These are phyloP conservation scores for Nevesoporus exiguus DNA, from an alignment of 768 basidiomycete species.

Conservation along the genomic window DNA sequence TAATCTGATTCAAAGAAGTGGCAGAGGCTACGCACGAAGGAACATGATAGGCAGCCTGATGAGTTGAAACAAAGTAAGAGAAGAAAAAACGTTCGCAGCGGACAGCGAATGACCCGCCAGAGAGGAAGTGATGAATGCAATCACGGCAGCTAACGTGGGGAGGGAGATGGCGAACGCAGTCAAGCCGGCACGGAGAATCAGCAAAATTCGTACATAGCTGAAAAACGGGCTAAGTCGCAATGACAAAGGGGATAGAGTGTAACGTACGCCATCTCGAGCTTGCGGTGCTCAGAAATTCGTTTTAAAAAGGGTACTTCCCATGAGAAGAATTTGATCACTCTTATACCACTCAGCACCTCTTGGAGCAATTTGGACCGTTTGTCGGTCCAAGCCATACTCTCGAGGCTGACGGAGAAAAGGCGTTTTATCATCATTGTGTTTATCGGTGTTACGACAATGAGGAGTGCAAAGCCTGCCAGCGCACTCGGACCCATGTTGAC, in stretches of 20 bases:
- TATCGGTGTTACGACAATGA: conserved; percentile 67
- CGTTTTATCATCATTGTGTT: conserved; percentile 73
- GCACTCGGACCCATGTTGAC: no score
- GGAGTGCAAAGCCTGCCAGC: conserved; percentile 55
- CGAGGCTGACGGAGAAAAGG: conserved; percentile 54
- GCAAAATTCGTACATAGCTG: conserved; percentile 62
- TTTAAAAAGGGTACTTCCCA: conserved; percentile 89
- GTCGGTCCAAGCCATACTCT: conserved; percentile 87
- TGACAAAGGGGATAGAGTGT: conserved; percentile 2
- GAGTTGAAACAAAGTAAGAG: conserved; percentile 81
- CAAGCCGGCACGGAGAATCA: conserved; percentile 63
- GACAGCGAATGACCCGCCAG: conserved; percentile 63
- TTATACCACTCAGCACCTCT: conserved; percentile 86
- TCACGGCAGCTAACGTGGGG: conserved; percentile 75
- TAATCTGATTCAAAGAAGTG: conserved; percentile 1
- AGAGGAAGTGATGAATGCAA: conserved; percentile 75
- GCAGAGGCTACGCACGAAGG: conserved; percentile 35
- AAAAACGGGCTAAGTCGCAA: neutral
- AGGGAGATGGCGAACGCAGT: conserved; percentile 68
- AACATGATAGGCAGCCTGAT: conserved; percentile 82
- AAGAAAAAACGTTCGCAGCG: conserved; percentile 77
- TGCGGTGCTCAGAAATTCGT: conserved; percentile 74
- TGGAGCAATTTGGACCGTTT: conserved; percentile 86
- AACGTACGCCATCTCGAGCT: conserved; percentile 61
- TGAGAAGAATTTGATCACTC: conserved; percentile 89